A percentile compares a stretch with the other conserved stretches of the same genome.
Evolutionary conservation across 345 rosid genomes (phyloP).

Genomic region (Salix arbutifolia): DNA sequence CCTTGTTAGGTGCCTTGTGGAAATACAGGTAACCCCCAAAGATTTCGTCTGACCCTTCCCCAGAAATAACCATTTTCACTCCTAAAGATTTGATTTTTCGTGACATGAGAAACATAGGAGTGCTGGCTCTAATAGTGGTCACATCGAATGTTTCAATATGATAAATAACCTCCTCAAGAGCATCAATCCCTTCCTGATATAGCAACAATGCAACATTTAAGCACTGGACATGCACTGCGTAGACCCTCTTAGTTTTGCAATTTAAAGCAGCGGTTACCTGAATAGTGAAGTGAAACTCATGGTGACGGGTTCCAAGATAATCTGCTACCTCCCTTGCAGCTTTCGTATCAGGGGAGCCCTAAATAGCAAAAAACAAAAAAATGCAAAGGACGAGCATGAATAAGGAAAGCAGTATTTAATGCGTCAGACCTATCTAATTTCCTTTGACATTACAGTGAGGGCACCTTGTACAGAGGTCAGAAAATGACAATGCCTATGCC

Average conservation of each 20-base stretch:
- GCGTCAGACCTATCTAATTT: background rate
- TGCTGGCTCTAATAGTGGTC: constrained; percentile 84
- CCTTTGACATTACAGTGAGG: background rate
- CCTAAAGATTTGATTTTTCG: constrained; percentile 83
- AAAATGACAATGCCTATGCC: background rate
- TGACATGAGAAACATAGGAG: constrained; percentile 91
- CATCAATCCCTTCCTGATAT: constrained; percentile 78
- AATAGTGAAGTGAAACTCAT: constrained; percentile 74
- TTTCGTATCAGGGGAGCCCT: constrained; percentile 80
- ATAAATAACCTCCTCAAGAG: constrained; percentile 82
- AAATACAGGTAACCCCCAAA: constrained; percentile 87
- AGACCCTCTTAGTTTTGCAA: background rate
- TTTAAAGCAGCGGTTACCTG: constrained; percentile 37
- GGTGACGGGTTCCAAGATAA: constrained; percentile 72
- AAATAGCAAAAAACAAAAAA: constrained; percentile 11
- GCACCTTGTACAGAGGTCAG: background rate
- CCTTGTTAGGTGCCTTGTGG: constrained; percentile 81
- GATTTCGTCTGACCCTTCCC: constrained; percentile 86
- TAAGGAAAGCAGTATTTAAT: background rate
- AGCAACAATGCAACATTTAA: constrained; percentile 2
- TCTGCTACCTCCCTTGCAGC: constrained; percentile 81
- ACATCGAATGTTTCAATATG: constrained; percentile 83
- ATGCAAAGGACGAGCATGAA: background rate
- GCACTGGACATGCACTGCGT: background rate
- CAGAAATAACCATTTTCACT: constrained; percentile 86